A percentile compares a stretch with the other conserved stretches of the same genome.
These are phyloP conservation scores for Asterophora lycoperdoides DNA, from an alignment of 768 basidiomycete species.

Conservation along the genomic window DNA sequence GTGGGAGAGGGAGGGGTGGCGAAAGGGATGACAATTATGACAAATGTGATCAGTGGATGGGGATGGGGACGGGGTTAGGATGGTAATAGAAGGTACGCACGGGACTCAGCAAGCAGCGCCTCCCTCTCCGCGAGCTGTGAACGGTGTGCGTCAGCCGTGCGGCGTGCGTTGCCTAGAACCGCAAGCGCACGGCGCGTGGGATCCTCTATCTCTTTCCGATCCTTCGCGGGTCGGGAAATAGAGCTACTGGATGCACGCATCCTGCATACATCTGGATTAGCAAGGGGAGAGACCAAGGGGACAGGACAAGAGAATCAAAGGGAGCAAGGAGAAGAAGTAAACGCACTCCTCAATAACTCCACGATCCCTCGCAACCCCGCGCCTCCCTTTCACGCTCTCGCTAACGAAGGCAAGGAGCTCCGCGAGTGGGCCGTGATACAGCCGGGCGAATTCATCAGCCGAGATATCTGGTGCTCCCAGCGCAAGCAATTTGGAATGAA, in stretches of 20 bases:
- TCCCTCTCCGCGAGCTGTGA: conserved; percentile 13
- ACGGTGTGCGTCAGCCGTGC: background rate
- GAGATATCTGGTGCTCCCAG: conserved; percentile 15
- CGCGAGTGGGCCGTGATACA: conserved; percentile 15
- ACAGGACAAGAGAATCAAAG: too few relatives aligned
- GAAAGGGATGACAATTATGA: too few relatives aligned
- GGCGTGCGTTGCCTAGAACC: background rate
- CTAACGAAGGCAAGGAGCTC: conserved; percentile 16
- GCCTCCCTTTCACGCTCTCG: conserved; percentile 16
- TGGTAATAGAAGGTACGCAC: background rate
- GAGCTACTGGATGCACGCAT: too few relatives aligned
- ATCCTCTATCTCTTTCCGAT: background rate
- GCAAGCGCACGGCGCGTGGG: conserved; percentile 1
- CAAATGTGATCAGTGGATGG: too few relatives aligned
- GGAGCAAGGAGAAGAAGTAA: background rate
- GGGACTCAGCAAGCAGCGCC: conserved; percentile 5
- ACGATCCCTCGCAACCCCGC: conserved; percentile 10
- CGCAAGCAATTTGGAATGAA: conserved; percentile 5
- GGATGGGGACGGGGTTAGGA: background rate
- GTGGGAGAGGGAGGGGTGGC: too few relatives aligned
- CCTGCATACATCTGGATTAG: too few relatives aligned
- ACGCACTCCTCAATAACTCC: conserved; percentile 14
- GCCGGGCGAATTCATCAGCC: conserved; percentile 14
- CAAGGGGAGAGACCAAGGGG: too few relatives aligned
- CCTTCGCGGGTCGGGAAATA: too few relatives aligned